These are phyloP conservation scores for Hygrophila difformis DNA, from an alignment of 257 asterid genomes.

Conservation along the genomic window DNA sequence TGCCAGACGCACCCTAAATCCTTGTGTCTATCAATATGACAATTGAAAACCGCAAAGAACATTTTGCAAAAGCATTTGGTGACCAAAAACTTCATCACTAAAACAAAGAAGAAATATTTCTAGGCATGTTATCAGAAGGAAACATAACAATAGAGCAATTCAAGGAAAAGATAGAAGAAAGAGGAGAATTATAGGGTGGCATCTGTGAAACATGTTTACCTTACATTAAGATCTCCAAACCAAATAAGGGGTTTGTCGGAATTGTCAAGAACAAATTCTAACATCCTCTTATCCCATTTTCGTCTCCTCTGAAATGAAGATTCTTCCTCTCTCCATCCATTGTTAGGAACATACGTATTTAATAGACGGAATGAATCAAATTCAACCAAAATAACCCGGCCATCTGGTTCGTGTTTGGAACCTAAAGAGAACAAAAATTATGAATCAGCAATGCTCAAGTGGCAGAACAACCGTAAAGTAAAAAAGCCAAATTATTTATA, in stretches of 20 bases:
- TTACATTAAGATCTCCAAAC: constrained; percentile 96
- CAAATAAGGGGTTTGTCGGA: constrained; percentile 89
- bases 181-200: not conserved
- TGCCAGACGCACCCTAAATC: too few relatives aligned
- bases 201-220: constrained; percentile 31
- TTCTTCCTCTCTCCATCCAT: constrained; percentile 97
- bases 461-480: too few relatives aligned
- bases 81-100: too few relatives aligned
- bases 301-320: constrained; percentile 85
- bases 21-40: too few relatives aligned
- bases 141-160: not conserved
- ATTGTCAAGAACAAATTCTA: constrained; percentile 55
- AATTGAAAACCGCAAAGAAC: too few relatives aligned
- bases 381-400: constrained; percentile 83
- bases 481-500: not conserved
- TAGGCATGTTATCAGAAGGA: constrained; percentile 2
- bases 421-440: constrained; percentile 31
- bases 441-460: too few relatives aligned
- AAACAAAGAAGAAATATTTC: not conserved
- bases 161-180: constrained; percentile 6
- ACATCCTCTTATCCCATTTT: constrained; percentile 95
- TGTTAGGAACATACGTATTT: constrained; percentile 86
- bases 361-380: constrained; percentile 70
- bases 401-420: constrained; percentile 84
- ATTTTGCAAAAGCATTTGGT: too few relatives aligned